These are phyloP conservation scores for Trichosporon coremiiforme DNA, from an alignment of 1,284 basidiomycete species.

Conservation along the genomic window DNA sequence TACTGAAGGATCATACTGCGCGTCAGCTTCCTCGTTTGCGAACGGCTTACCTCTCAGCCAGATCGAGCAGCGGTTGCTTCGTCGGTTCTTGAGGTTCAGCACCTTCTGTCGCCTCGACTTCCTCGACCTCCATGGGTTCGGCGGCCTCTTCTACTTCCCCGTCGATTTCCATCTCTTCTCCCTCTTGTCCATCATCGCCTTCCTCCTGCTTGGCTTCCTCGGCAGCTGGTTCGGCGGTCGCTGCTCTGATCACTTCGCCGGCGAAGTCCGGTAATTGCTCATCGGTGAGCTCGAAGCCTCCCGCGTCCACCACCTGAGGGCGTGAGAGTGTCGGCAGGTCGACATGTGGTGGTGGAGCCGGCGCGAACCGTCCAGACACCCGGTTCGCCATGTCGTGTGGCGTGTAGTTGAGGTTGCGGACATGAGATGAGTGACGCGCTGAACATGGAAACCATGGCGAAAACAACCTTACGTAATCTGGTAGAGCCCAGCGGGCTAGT, in stretches of 20 bases:
- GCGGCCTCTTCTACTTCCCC: constrained; percentile 3
- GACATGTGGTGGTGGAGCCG: constrained; percentile 33
- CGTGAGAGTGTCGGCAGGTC: constrained; percentile 37
- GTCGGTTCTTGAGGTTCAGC: constrained; percentile 22
- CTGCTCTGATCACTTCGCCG: constrained; percentile 20
- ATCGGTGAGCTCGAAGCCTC: constrained; percentile 43
- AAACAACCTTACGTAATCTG: constrained; percentile 15
- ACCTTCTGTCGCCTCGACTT: constrained; percentile 27
- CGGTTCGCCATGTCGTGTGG: constrained; percentile 27
- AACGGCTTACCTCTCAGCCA: constrained; percentile 45
- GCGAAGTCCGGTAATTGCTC: constrained; percentile 51
- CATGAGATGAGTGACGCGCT: constrained; percentile 11
- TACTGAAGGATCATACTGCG: constrained; percentile 46
- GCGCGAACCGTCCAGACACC: constrained; percentile 25
- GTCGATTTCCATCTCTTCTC: constrained; percentile 14
- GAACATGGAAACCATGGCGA: neutral
- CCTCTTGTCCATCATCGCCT: constrained; percentile 22
- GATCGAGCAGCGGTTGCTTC: constrained; percentile 37
- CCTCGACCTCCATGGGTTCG: constrained; percentile 22
- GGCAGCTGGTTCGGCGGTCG: neutral
- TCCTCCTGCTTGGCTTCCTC: constrained; percentile 21
- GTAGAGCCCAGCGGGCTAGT: too few species aligned
- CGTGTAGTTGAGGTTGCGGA: constrained; percentile 8
- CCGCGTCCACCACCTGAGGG: constrained; percentile 45
- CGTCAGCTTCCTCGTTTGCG: neutral